Evolutionary conservation across 2,329 filamentous ascomycete genomes (phyloP), one percentile per base, ranked within the genome.

Genomic region (Phialophora expanda): DNA sequence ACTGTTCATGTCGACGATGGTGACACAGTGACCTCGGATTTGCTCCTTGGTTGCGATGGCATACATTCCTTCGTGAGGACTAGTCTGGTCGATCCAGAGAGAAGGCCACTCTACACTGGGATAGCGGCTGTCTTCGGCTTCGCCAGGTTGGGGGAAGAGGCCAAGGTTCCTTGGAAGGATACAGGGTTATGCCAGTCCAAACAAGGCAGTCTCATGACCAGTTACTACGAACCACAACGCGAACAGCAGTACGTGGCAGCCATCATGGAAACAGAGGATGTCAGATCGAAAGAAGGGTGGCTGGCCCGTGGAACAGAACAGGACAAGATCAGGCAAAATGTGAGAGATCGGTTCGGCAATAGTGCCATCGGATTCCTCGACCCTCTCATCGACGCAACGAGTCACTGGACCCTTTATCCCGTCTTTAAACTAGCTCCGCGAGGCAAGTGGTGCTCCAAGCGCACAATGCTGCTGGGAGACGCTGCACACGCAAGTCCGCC

Each of bases 401-500:
- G 78, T 76, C 22, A 81, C 61, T 76, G 82, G 69, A 82, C 74
- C 66, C 73, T 82, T 48, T 82, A 80, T 30, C 66, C 66, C 11
- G 79, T 82, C 1, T 83, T 79, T 69, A 82, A 78, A 6, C 75
- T 82, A 0, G 75, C 74, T 1, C 80, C 81, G 57, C 71, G 75
- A 12, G 80, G 80, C 0, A 80, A 77, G 62, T 82, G 80, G 81
- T 74, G 75, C 1, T 81, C 79, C 0, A 74, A 80, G n/a, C 73
- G 78, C 4, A 76, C 78, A 2, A 79, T 81, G 75, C 71, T 82
- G 41, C 76, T 82, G 4, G 80, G 80, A 3, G 80, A 83, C 65
- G 78, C 79, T 34, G 80, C 81, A 56, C 80, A 82, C 70, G 80
- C 80, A 9, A 66, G 66, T 56, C 61, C 66, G 4, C 66, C 60